Percentiles rank a stretch among this genome's conserved stretches.
These are phyloP conservation scores for Prunus padus DNA, from an alignment of 306 rosid species.

Conservation along the genomic window DNA sequence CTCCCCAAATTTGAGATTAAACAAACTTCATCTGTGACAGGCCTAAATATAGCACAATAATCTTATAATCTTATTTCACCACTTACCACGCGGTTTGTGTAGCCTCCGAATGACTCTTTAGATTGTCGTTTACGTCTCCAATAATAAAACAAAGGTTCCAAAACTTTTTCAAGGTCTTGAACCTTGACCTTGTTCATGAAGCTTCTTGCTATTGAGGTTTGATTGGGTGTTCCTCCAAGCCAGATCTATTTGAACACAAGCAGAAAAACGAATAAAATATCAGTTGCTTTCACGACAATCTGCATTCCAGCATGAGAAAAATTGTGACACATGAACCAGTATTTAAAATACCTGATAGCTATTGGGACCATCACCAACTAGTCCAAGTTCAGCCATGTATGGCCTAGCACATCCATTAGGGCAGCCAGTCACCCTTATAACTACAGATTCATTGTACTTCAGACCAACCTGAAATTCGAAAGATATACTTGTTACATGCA, in stretches of 20 bases:
- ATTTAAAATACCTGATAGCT: constrained; percentile 82
- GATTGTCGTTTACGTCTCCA: constrained; percentile 90
- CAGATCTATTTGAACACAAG: constrained; percentile 52
- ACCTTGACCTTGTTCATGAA: constrained; percentile 94
- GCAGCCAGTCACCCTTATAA: constrained; percentile 92
- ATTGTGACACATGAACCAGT: constrained; percentile 1
- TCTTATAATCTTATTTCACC: neutral
- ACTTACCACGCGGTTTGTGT: constrained; percentile 75
- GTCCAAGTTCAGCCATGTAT: constrained; percentile 98
- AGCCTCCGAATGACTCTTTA: constrained; percentile 90
- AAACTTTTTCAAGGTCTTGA: constrained; percentile 84
- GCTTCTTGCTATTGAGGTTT: constrained; percentile 69
- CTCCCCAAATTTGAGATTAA: constrained; percentile 7
- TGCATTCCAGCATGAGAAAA: neutral
- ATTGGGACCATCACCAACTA: constrained; percentile 97
- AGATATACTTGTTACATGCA: constrained; percentile 7
- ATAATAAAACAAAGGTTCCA: constrained; percentile 84
- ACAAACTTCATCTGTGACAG: neutral
- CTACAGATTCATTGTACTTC: constrained; percentile 81
- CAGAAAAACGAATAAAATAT: neutral
- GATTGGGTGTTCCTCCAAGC: constrained; percentile 91
- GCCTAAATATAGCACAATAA: neutral
- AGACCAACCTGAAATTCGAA: constrained; percentile 74
- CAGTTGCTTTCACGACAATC: constrained; percentile 5
- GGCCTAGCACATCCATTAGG: constrained; percentile 98